These are phyloP conservation scores for Phyllosticta citriasiana DNA, from an alignment of 2,329 filamentous ascomycete genomes.

Conservation along the genomic window DNA sequence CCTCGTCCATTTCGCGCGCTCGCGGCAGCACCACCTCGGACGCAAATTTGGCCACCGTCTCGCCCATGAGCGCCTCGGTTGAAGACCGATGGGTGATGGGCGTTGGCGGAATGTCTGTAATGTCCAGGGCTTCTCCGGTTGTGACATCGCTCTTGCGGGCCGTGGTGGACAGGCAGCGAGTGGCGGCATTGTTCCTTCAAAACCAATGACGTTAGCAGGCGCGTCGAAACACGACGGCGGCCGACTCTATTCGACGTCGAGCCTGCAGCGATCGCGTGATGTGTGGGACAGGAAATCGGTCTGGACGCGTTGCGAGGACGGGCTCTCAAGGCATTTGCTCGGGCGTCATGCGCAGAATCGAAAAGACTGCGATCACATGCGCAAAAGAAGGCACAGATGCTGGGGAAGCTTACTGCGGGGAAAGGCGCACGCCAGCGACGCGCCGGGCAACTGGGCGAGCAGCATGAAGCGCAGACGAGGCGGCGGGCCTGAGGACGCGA, in stretches of 20 bases:
- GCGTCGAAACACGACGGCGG: background rate
- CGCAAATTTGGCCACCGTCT: slow-evolving; percentile 84
- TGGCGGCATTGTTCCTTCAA: slow-evolving; percentile 1
- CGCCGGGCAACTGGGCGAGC: slow-evolving; percentile 2
- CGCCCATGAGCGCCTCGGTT: slow-evolving; percentile 78
- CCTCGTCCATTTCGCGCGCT: slow-evolving; percentile 95
- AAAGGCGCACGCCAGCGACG: slow-evolving; percentile 5
- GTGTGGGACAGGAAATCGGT: no score
- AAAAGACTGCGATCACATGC: slow-evolving; percentile 4
- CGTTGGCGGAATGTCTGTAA: slow-evolving; percentile 73
- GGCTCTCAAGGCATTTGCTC: background rate
- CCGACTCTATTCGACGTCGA: no score
- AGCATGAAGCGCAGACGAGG: slow-evolving; percentile 17
- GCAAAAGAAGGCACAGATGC: background rate
- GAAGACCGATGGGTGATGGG: slow-evolving; percentile 91
- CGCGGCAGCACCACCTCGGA: slow-evolving; percentile 80
- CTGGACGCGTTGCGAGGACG: background rate
- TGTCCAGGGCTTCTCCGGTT: slow-evolving; percentile 37
- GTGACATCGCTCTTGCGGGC: slow-evolving; percentile 25
- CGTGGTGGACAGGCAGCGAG: slow-evolving; percentile 34
- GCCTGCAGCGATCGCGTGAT: background rate
- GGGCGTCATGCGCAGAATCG: background rate
- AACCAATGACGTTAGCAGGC: slow-evolving; percentile 8
- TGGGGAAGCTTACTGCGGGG: slow-evolving; percentile 10
- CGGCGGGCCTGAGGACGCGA: slow-evolving; percentile 22